Evolutionary conservation across 345 rosid genomes (phyloP), one percentile per base, ranked within the genome.

Genomic region (Hevea brasiliensis): DNA sequence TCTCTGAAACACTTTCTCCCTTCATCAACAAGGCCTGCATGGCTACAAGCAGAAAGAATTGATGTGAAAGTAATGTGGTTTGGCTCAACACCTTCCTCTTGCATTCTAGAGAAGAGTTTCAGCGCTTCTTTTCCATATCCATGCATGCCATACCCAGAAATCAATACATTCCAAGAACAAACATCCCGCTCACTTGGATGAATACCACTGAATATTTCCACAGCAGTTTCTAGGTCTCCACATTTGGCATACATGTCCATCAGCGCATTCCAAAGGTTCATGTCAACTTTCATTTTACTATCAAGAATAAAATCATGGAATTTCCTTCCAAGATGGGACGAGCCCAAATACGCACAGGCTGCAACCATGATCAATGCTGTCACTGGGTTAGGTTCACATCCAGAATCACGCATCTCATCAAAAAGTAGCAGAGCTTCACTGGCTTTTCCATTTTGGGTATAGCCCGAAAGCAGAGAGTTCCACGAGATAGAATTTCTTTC

Each of bases 41-140:
- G 91, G 29, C 93, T 86, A 73, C 91, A 89, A 65, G 91, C 89
- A 0, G 90, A 89, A 58, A 86, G 87, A 68, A 87, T 48, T 15
- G 88, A 84, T 20, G 84, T 80, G 71, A 82, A 87, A 65, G 90
- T 85, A 27, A 87, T 79, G 66, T 84, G 84, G 76, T 89, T 80
- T 12, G 89, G 90, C 48, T 78, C 62, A 24, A 81, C 68, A 53
- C 83, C 83, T 78, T 84, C 77, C 26, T 73, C 78, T 76, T 55
- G 79, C 94, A 86, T 86, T 69, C 72, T 72, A 41, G 83, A 79
- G 75, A 84, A 89, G 62, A 83, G 79, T 29, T 77, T 74, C 54
- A 86, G 48, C 4, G 87, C 84, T 75, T 83, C 68, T 65, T 68
- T 73, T 44, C 86, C 87, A 20, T 70, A 70, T 59, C 92, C 88